Percentiles rank a stretch among this genome's conserved stretches.
Evolutionary conservation across 192 early-diverging fungal species (phyloP).

Genomic region (Entrophospora sp.): DNA sequence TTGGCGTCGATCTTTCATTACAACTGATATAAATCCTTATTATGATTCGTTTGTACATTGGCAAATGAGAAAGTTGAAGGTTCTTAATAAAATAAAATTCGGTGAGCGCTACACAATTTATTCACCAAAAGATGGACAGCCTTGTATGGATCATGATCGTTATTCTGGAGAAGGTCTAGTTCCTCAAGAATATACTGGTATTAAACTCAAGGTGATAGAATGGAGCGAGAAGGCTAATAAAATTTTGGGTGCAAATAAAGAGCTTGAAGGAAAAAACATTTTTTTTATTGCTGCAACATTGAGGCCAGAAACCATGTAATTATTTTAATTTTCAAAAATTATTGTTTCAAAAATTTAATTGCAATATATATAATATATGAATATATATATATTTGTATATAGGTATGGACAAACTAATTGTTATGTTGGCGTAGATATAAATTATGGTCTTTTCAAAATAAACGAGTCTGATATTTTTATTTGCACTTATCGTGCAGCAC

Average conservation of each 20-base stretch:
- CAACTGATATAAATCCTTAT: constrained; percentile 95
- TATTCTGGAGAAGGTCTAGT: constrained; percentile 85
- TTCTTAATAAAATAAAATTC: constrained; percentile 80
- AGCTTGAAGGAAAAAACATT: constrained; percentile 64
- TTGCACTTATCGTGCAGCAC: constrained; percentile 84
- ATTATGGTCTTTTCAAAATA: constrained; percentile 82
- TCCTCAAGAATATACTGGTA: constrained; percentile 92
- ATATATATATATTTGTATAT: neutral
- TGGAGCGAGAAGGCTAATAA: constrained; percentile 44
- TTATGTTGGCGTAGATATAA: constrained; percentile 86
- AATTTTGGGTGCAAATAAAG: constrained; percentile 37
- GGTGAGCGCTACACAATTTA: constrained; percentile 97
- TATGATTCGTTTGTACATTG: constrained; percentile 97
- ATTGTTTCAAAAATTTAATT: too few species aligned
- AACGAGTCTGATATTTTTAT: constrained; percentile 77
- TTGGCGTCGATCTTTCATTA: constrained; percentile 95
- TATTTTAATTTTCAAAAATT: neutral
- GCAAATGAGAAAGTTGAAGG: constrained; percentile 90
- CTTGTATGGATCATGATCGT: constrained; percentile 99
- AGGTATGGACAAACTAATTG: constrained; percentile 96
- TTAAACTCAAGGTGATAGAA: constrained; percentile 81
- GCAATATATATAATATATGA: neutral
- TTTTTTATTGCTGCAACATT: constrained; percentile 93
- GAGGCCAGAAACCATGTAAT: constrained; percentile 92
- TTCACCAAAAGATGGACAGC: constrained; percentile 87